A percentile compares a stretch with the other conserved stretches of the same genome.
These are phyloP conservation scores for Melanopsichium pennsylvanicum DNA, from an alignment of 1,284 basidiomycete genomes.

Conservation along the genomic window DNA sequence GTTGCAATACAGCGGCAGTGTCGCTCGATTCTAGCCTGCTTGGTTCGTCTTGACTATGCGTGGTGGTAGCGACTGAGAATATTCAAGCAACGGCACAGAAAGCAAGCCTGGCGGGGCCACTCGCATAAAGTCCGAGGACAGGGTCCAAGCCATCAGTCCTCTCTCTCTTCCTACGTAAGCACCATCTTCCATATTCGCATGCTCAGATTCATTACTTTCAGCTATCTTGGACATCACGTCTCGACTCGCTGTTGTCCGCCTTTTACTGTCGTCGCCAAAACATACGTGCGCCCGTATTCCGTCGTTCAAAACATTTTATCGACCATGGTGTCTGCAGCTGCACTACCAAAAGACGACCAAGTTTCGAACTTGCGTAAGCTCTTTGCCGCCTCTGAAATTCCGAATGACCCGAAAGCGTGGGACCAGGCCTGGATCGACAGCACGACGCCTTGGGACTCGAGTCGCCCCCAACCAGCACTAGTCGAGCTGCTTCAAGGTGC, in stretches of 20 bases:
- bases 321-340: not conserved
- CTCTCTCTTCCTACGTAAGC: not conserved
- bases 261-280: too few species aligned
- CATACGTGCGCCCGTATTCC: not conserved
- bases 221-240: not conserved
- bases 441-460: slow-evolving; percentile 50
- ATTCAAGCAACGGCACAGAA: too few species aligned
- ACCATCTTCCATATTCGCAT: not conserved
- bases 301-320: not conserved
- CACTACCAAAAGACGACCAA: slow-evolving; percentile 22
- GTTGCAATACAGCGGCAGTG: too few species aligned
- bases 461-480: slow-evolving; percentile 43
- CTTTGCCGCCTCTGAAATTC: slow-evolving; percentile 30
- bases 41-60: too few species aligned
- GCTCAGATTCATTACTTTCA: not conserved
- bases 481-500: slow-evolving; percentile 29
- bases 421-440: slow-evolving; percentile 48
- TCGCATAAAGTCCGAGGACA: not conserved
- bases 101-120: too few species aligned
- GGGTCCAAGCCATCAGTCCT: not conserved
- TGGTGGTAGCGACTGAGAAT: too few species aligned
- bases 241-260: too few species aligned
- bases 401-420: slow-evolving; percentile 50
- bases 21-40: too few species aligned
- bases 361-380: slow-evolving; percentile 30